phyloP scores from a whole-genome alignment of 805 yeast genomes.

The Candida peoriensis region DNA sequence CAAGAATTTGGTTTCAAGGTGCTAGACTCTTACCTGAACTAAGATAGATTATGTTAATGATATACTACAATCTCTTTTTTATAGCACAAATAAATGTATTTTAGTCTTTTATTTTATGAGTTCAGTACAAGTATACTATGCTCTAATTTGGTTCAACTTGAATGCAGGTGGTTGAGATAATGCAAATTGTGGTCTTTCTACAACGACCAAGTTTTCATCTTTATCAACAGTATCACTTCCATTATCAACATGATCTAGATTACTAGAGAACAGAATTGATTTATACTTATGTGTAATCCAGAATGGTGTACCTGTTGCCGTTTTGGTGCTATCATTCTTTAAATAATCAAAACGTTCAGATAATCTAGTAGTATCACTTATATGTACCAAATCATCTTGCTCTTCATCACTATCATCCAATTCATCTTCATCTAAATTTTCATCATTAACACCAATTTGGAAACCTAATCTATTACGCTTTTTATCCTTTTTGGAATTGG shows the following conservation, averaged over 20 bases:
- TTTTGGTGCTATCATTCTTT: conserved; percentile 22
- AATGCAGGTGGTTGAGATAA: conserved; percentile 60
- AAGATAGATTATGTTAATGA: not conserved
- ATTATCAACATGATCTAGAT: conserved; percentile 37
- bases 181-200: conserved; percentile 69
- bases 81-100: too few relatives aligned
- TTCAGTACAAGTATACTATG: conserved; percentile 30
- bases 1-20: conserved; percentile 63
- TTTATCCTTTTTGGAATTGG: conserved; percentile 24
- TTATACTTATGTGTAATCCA: conserved; percentile 76
- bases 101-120: too few relatives aligned
- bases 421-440: conserved; percentile 27
- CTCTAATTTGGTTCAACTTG: conserved; percentile 49
- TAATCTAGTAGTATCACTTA: conserved; percentile 7
- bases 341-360: conserved; percentile 8
- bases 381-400: conserved; percentile 24
- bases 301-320: conserved; percentile 43
- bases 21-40: conserved; percentile 47
- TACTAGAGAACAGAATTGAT: conserved; percentile 60
- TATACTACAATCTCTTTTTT: not conserved
- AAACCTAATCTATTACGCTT: conserved; percentile 39
- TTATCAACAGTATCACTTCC: conserved; percentile 3
- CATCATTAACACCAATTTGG: conserved; percentile 36
- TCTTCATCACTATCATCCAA: conserved; percentile 21
- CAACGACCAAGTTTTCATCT: conserved; percentile 56